phyloP scores from a whole-genome alignment of 352 stramenopile genomes.

The Elongisporangium anandrum region DNA sequence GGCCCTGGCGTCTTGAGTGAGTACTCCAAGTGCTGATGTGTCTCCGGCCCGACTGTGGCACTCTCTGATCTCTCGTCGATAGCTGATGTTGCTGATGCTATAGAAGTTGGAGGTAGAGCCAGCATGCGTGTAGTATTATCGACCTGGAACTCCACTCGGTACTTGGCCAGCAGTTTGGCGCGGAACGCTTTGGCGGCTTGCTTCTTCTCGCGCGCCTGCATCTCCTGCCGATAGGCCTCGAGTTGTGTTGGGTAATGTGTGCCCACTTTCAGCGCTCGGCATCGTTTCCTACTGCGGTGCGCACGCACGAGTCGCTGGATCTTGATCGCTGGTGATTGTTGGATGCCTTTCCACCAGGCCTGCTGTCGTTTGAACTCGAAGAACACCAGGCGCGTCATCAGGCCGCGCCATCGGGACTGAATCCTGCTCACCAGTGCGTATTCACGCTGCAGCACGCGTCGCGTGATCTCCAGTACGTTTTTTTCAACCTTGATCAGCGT shows the following conservation, averaged over 20 bases:
- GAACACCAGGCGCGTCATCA: conserved; percentile 60
- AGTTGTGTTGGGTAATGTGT: conserved; percentile 39
- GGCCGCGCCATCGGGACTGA: conserved; percentile 52
- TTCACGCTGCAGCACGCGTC: conserved; percentile 58
- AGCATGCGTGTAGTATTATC: conserved; percentile 50
- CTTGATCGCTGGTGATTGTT: conserved; percentile 61
- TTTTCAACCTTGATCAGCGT: conserved; percentile 67
- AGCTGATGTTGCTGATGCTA: conserved; percentile 2
- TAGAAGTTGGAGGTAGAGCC: conserved; percentile 10
- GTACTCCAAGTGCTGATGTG: conserved; percentile 12
- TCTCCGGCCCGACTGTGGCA: conserved; percentile 10
- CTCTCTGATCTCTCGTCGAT: conserved; percentile 3
- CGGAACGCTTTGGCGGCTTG: conserved; percentile 28
- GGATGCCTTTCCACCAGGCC: conserved; percentile 52
- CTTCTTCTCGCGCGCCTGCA: conserved; percentile 14
- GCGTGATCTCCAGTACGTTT: conserved; percentile 68
- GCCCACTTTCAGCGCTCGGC: conserved; percentile 30
- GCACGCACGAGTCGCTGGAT: conserved; percentile 65
- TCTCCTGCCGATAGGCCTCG: conserved; percentile 31
- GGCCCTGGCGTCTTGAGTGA: conserved; percentile 10
- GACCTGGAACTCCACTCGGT: conserved; percentile 48
- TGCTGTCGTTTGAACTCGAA: conserved; percentile 61
- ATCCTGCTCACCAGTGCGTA: conserved; percentile 67
- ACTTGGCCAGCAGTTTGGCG: conserved; percentile 49
- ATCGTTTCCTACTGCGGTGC: conserved; percentile 29